Evolutionary conservation across 1,139 yeast species (phyloP).

Genomic region (Candida tropicalis): DNA sequence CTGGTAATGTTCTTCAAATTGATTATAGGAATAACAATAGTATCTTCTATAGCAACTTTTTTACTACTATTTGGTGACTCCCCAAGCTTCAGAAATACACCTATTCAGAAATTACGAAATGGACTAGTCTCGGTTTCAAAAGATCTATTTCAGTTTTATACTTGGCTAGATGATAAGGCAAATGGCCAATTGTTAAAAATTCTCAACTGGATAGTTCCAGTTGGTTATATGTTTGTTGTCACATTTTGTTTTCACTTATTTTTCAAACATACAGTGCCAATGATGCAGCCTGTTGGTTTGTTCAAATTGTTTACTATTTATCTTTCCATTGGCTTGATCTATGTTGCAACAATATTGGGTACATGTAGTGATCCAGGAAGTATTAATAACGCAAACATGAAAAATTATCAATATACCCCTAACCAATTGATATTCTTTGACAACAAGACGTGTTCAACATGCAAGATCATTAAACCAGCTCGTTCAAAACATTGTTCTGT

Average conservation of each 20-base stretch:
- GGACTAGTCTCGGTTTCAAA: constrained; percentile 11
- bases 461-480: constrained; percentile 74
- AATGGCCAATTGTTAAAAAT: constrained; percentile 21
- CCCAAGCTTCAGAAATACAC: constrained; percentile 47
- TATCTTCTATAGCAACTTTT: constrained; percentile 16
- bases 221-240: constrained; percentile 47
- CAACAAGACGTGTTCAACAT: constrained; percentile 51
- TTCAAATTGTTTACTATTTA: constrained; percentile 22
- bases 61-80: constrained; percentile 54
- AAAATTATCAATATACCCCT: constrained; percentile 10
- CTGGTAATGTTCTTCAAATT: constrained; percentile 13
- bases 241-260: constrained; percentile 51
- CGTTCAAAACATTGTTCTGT: constrained; percentile 86
- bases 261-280: constrained; percentile 39
- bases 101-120: constrained; percentile 26
- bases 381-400: constrained; percentile 23
- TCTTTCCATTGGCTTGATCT: constrained; percentile 37
- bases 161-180: constrained; percentile 12
- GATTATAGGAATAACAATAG: constrained; percentile 11
- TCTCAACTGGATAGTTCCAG: constrained; percentile 50
- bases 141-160: constrained; percentile 9
- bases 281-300: constrained; percentile 20
- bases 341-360: constrained; percentile 38
- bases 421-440: constrained; percentile 65
- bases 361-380: constrained; percentile 61